Evolutionary conservation across 1,139 yeast species (phyloP), one percentile per base, ranked within the genome.

Genomic region (Debaryomyces sp.): DNA sequence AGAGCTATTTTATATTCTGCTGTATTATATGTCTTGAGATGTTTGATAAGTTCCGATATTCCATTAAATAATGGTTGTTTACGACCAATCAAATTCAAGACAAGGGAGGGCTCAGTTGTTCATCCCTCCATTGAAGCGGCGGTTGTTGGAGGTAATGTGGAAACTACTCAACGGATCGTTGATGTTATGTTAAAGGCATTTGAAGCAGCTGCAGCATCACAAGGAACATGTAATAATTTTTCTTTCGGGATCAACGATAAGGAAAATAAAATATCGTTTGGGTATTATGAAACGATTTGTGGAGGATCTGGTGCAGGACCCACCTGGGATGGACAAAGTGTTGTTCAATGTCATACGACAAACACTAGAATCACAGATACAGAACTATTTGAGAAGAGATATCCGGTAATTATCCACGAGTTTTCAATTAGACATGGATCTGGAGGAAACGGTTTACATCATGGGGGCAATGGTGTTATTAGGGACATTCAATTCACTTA

Each of bases 141-240:
- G 1, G 91, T 87, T 4, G 95, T 88, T 8, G 96, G 96, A 26
- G 96, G 96, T 6, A 89, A 89, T 62, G 95, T 88, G n/a, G 87
- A 87, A 64, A 89, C 96, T 0, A 84, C 94, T 1, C 96, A 89
- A 66, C 75, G 96, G 52, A 83, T 89, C 38, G 87, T 90, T 1
- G 96, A 89, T 65, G 91, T 86, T 3, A 78, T 89, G 50, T 73
- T 89, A 58, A 82, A 82, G 57, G 90, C 96, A 0, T 88, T 89
- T 61, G 77, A 80, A 52, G 88, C 89, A 5, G 87, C 88, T 61
- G 96, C 81, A 12, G 80, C 77, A 6, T 75, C 80, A 4, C 81
- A 76, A 55, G 79, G 80, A 6, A 75, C 81, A 36, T 75, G 80
- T 54, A 78, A 78, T 56, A 77, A 77, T 57, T 73, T 76, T 46